Base-by-base conservation (phyloP, 495 filamentous ascomycete species). In the Penicillium alfredii region DNA sequence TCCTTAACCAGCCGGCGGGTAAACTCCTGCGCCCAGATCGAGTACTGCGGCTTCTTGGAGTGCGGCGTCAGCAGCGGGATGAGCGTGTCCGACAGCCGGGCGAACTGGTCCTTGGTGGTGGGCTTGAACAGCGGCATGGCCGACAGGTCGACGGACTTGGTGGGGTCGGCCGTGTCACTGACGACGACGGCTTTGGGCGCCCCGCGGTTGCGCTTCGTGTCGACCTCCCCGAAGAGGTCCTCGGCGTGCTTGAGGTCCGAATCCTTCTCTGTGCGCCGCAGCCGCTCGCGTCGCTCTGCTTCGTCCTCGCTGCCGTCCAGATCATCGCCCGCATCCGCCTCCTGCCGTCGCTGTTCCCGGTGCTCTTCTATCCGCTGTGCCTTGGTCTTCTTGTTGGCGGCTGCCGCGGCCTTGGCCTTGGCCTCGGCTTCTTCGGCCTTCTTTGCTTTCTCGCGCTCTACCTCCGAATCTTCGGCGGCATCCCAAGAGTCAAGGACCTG, bases 401-500 rank as follows among this genome's bases (percentile, higher is more conserved):
- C 84, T n/a, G 89, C 89, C 55, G 87, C 86, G 32, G 84, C 85
- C 1, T 89, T 85, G 20, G 84, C 88, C 60, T 90, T 93, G 32
- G 88, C 90, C 58, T 87, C 89, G 42, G 77, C 80, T 52, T 88
- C 88, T 6, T 77, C 86, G 10, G 79, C 87, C 64, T 85, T 85
- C 66, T 84, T 86, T 14, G 77, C 84, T 71, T 95, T 97, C 63
- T 95, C 88, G 45, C 86, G 84, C 69, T 99, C 93, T 34, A 81
- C 89, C 53, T 99, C 93, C 33, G 86, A 93, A 68, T 99, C 93
- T 53, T 96, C 92, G 40, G 85, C 92, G 25, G 87, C 90, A 48
- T 95, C 88, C 93, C 93, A 99, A 13, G 87, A 90, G 29, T 99
- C 93, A 40, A 96, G 76, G 38, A 96, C 86, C 85, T 94, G n/a